phyloP scores from a whole-genome alignment of 1,284 basidiomycete genomes.

The Sporisorium iseilematis-ciliati region DNA sequence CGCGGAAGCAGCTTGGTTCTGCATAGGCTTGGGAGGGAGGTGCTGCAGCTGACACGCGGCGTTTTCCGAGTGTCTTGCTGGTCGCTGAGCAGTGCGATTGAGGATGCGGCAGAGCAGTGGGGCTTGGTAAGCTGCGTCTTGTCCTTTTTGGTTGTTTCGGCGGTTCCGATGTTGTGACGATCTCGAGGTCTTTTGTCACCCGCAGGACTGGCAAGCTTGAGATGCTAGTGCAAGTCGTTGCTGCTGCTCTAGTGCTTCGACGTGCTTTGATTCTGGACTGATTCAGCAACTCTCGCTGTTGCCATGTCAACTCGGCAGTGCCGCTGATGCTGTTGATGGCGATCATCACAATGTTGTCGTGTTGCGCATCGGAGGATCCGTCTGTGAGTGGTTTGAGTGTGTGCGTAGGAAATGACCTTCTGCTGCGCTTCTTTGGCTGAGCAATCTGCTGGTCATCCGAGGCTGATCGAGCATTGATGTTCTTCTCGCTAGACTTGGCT shows the following conservation, averaged over 20 bases:
- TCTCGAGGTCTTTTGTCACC: constrained; percentile 12
- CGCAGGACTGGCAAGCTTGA: constrained; percentile 12
- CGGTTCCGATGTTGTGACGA: background rate
- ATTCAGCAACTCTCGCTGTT: constrained; percentile 17
- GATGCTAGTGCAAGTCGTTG: background rate
- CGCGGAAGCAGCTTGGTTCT: constrained; percentile 33
- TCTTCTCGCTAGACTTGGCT: background rate
- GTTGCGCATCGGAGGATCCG: constrained; percentile 6
- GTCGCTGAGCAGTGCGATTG: background rate
- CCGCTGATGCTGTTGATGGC: background rate
- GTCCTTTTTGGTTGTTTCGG: background rate
- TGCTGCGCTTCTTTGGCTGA: constrained; percentile 5
- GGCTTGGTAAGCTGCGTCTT: background rate
- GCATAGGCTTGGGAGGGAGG: constrained; percentile 14
- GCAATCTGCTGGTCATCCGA: background rate
- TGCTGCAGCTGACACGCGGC: background rate
- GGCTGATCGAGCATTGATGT: background rate
- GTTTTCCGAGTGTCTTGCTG: background rate
- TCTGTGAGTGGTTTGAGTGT: background rate
- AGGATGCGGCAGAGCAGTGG: background rate
- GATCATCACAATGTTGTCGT: too few species aligned
- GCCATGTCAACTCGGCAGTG: constrained; percentile 22
- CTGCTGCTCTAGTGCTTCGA: constrained; percentile 6
- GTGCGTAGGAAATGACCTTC: background rate
- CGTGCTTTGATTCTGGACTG: background rate